phyloP scores from a whole-genome alignment of 805 yeast species.

The Tetrapisispora namnaoensis region DNA sequence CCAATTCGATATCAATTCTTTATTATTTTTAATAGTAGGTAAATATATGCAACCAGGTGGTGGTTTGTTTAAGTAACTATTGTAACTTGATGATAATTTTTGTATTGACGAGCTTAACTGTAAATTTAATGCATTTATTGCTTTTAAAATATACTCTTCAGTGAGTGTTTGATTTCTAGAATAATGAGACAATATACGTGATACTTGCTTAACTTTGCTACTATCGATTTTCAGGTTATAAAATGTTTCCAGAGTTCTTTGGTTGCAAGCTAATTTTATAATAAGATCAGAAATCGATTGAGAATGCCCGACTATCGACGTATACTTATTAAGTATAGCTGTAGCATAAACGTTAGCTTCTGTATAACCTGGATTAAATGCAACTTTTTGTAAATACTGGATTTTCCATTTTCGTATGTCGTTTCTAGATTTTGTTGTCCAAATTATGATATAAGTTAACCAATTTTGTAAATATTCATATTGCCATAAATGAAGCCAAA shows the following conservation, averaged over 20 bases:
- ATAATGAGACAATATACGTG: not conserved
- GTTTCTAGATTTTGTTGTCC: slow-evolving; percentile 19
- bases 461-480: slow-evolving; percentile 29
- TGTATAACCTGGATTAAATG: slow-evolving; percentile 16
- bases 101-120: slow-evolving; percentile 1
- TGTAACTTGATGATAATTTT: not conserved
- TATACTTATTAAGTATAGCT: slow-evolving; percentile 15
- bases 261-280: slow-evolving; percentile 9
- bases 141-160: slow-evolving; percentile 1
- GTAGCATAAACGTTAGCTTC: slow-evolving; percentile 15
- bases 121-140: not conserved
- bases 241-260: slow-evolving; percentile 10
- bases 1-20: slow-evolving; percentile 15
- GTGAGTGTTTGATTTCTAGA: not conserved
- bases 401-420: slow-evolving; percentile 28
- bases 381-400: slow-evolving; percentile 14
- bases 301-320: slow-evolving; percentile 10
- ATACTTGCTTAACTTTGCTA: not conserved
- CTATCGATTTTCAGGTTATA: slow-evolving; percentile 10
- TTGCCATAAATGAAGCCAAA: slow-evolving; percentile 30
- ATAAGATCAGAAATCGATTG: slow-evolving; percentile 8
- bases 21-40: slow-evolving; percentile 9
- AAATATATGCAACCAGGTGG: slow-evolving; percentile 8
- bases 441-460: slow-evolving; percentile 28
- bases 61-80: not conserved